Conservation (phyloP, 1,139 yeast genomes). For the Tardiomyces blankii region DNA sequence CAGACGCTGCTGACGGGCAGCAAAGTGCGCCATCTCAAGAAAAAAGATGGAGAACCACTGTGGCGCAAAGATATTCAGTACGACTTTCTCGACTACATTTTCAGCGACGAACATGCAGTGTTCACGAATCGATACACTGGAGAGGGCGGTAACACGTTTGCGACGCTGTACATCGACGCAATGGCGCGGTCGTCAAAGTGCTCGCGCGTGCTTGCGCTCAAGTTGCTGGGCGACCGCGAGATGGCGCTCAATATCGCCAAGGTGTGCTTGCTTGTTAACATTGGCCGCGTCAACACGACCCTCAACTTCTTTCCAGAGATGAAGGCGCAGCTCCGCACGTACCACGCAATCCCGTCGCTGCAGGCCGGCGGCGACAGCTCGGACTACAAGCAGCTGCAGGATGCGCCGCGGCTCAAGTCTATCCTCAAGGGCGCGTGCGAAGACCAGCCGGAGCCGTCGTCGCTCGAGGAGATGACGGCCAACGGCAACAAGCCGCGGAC, state of each 20-base stretch:
- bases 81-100: constrained; percentile 56
- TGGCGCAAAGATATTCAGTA: constrained; percentile 85
- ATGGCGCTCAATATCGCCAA: constrained; percentile 63
- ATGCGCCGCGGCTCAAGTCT: constrained; percentile 86
- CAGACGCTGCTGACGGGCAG: constrained; percentile 25
- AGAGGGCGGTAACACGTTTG: constrained; percentile 48
- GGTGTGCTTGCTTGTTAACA: constrained; percentile 77
- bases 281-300: constrained; percentile 92
- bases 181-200: constrained; percentile 78
- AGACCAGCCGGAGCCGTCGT: constrained; percentile 40
- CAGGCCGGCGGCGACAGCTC: constrained; percentile 51
- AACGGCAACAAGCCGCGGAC: constrained; percentile 36
- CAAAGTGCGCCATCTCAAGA: constrained; percentile 62
- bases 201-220: constrained; percentile 70
- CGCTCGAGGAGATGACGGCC: constrained; percentile 36
- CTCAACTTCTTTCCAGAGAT: constrained; percentile 93
- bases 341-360: constrained; percentile 83
- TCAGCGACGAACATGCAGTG: constrained; percentile 51
- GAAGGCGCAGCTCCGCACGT: constrained; percentile 87
- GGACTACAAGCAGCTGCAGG: constrained; percentile 71
- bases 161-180: constrained; percentile 75
- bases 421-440: constrained; percentile 73
- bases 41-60: constrained; percentile 85
- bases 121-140: constrained; percentile 50
- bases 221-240: constrained; percentile 54